Percentiles rank a stretch among this genome's conserved stretches.
These are phyloP conservation scores for Elongisporangium anandrum DNA, from an alignment of 352 stramenopile genomes.

Conservation along the genomic window DNA sequence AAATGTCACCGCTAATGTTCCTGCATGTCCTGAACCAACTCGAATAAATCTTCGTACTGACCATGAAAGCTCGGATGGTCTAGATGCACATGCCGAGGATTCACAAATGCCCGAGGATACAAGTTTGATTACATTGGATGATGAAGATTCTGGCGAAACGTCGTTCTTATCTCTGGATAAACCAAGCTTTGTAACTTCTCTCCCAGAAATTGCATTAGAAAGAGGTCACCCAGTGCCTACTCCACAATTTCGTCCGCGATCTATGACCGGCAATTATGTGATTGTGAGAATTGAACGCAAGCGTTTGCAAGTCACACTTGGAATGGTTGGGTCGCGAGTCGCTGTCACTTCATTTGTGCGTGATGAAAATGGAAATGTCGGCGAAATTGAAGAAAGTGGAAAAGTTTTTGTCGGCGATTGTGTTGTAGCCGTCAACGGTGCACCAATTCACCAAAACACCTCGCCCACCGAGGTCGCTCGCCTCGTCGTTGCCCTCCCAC, in stretches of 20 bases:
- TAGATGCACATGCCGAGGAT: not conserved
- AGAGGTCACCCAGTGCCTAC: not conserved
- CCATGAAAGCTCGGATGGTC: not conserved
- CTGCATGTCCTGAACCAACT: not conserved
- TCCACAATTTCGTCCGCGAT: not conserved
- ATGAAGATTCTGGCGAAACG: not conserved
- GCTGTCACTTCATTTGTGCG: slow-evolving; percentile 57
- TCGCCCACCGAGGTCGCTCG: slow-evolving; percentile 38
- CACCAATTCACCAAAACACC: slow-evolving; percentile 17
- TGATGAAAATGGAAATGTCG: slow-evolving; percentile 33
- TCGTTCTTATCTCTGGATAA: not conserved
- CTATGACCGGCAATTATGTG: slow-evolving; percentile 18
- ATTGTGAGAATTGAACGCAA: slow-evolving; percentile 29
- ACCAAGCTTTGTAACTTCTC: not conserved
- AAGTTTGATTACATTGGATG: not conserved
- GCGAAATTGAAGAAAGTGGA: slow-evolving; percentile 69
- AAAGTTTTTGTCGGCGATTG: slow-evolving; percentile 63
- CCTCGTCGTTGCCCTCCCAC: slow-evolving; percentile 28
- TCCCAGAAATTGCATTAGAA: not conserved
- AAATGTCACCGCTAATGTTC: not conserved
- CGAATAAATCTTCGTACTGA: not conserved
- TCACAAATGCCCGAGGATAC: not conserved
- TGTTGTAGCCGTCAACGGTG: slow-evolving; percentile 49
- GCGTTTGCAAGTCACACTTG: slow-evolving; percentile 58
- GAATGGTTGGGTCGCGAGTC: slow-evolving; percentile 37